These are phyloP conservation scores for Viola odorata DNA, from an alignment of 345 rosid species.

Conservation along the genomic window DNA sequence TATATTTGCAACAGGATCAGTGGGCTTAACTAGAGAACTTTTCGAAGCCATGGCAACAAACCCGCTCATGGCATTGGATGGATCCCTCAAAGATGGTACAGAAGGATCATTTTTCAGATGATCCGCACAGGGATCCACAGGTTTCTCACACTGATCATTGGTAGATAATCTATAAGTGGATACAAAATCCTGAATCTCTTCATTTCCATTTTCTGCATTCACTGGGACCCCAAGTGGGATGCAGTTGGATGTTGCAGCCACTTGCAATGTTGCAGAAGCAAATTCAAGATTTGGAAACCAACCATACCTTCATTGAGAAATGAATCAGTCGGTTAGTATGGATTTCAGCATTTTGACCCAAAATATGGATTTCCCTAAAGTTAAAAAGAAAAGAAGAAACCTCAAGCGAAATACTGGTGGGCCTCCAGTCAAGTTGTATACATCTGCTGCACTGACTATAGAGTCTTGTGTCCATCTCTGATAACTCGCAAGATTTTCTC, in stretches of 20 bases:
- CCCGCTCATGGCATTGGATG: conserved; percentile 18
- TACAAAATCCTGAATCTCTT: conserved; percentile 30
- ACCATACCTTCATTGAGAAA: conserved; percentile 71
- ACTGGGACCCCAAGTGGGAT: conserved; percentile 34
- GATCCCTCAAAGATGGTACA: conserved; percentile 12
- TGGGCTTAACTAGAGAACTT: conserved; percentile 25
- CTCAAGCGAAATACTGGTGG: conserved; percentile 86
- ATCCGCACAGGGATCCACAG: conserved; percentile 26
- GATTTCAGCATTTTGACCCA: background rate
- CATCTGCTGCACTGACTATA: conserved; percentile 62
- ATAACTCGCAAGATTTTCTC: conserved; percentile 50
- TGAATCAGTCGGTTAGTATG: conserved; percentile 15
- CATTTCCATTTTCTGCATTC: conserved; percentile 31
- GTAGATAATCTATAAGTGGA: conserved; percentile 27
- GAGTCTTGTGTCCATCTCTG: conserved; percentile 86
- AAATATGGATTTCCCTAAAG: conserved; percentile 5
- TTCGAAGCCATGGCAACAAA: conserved; percentile 11
- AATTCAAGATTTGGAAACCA: conserved; percentile 58
- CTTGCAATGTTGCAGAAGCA: conserved; percentile 35
- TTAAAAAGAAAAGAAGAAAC: conserved; percentile 34
- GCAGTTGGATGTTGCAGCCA: conserved; percentile 27
- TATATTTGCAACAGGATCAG: conserved; percentile 21
- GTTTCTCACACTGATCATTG: conserved; percentile 28
- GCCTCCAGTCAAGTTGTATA: conserved; percentile 60
- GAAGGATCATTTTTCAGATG: conserved; percentile 25